Evolutionary conservation across 345 rosid genomes (phyloP).

Genomic region (Atalantia buxifolia): DNA sequence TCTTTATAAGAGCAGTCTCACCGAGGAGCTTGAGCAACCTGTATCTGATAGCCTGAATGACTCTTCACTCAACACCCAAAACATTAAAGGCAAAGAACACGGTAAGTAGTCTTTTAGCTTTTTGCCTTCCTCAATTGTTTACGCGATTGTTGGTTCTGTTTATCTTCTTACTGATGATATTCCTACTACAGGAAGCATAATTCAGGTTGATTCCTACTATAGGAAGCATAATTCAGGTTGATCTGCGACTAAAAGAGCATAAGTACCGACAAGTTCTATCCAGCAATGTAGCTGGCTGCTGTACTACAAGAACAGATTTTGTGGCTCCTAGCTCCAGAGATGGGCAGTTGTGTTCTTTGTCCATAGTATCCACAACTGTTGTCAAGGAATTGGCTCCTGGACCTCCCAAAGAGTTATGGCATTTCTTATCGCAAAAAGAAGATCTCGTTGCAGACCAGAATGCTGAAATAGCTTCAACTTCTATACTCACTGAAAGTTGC

Average conservation of each 20-base stretch:
- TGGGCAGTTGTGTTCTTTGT: neutral
- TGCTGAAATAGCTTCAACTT: neutral
- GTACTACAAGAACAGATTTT: too few relatives aligned
- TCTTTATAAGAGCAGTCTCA: slow-evolving; percentile 5
- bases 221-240: slow-evolving; percentile 6
- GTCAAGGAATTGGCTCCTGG: neutral
- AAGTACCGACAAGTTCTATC: neutral
- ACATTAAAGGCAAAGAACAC: neutral
- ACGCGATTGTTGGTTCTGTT: neutral
- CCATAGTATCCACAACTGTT: neutral
- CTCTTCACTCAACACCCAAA: slow-evolving; percentile 19
- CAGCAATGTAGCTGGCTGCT: neutral
- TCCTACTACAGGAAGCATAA: neutral
- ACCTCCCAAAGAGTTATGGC: neutral
- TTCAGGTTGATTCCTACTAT: neutral
- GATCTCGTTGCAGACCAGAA: neutral
- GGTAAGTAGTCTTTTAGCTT: neutral
- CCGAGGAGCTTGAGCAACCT: slow-evolving; percentile 13
- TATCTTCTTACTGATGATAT: neutral
- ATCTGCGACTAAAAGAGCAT: neutral
- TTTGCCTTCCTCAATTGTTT: neutral
- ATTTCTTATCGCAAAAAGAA: neutral
- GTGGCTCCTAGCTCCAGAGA: neutral
- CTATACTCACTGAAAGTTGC: neutral
- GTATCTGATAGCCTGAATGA: slow-evolving; percentile 9